Percentiles rank a stretch among this genome's conserved stretches.
Conservation (phyloP, 2,329 filamentous ascomycete species). For the Fusarium sp. region DNA sequence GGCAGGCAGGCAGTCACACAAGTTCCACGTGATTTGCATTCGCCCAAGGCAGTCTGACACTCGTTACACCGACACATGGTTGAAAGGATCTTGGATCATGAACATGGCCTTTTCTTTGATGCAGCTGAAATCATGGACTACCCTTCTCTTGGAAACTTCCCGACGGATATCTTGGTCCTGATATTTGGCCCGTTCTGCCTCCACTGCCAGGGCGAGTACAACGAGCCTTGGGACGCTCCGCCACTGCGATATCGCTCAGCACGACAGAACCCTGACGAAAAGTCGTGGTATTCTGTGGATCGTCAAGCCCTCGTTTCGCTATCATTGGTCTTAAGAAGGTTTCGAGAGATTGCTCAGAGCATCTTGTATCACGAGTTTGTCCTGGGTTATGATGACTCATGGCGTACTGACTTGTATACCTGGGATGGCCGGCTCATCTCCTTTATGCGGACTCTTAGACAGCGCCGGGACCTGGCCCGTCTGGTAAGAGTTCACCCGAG, state of each 20-base stretch:
- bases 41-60: background rate
- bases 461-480: constrained; percentile 5
- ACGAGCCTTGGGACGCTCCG: constrained; percentile 7
- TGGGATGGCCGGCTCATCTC: constrained; percentile 15
- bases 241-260: background rate
- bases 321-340: constrained; percentile 1
- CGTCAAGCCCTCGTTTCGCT: constrained; percentile 12
- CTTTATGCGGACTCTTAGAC: constrained; percentile 2
- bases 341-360: constrained; percentile 9
- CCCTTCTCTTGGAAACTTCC: background rate
- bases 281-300: constrained; percentile 12
- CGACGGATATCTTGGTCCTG: background rate
- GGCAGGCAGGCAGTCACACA: background rate
- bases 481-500: constrained; percentile 3
- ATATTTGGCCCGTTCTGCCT: constrained; percentile 17
- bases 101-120: background rate
- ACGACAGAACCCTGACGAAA: background rate
- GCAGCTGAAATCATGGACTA: background rate
- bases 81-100: background rate
- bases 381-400: constrained; percentile 8
- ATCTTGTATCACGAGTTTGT: constrained; percentile 16
- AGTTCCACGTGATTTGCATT: background rate
- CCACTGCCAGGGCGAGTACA: constrained; percentile 6
- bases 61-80: background rate
- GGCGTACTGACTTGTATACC: background rate